phyloP scores from a whole-genome alignment of 1,284 basidiomycete genomes.

The Malassezia brasiliensis region DNA sequence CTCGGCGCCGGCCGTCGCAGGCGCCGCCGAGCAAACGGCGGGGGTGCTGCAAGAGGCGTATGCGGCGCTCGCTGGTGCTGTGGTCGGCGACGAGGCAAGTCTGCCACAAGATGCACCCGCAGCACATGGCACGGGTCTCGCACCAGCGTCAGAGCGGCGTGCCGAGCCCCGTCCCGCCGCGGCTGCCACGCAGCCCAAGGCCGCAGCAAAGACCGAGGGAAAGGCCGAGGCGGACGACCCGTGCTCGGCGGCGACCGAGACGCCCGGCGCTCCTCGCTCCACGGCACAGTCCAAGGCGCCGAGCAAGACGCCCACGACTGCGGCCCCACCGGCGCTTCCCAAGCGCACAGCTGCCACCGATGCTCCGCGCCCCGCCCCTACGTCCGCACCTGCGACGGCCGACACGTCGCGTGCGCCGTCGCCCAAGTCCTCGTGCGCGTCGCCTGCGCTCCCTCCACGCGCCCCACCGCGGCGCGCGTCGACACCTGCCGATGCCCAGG shows the following conservation, averaged over 20 bases:
- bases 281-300: no score
- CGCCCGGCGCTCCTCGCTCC: background rate
- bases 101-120: background rate
- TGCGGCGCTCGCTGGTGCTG: background rate
- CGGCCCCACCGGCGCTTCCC: background rate
- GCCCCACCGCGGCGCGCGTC: background rate
- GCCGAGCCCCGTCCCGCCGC: background rate
- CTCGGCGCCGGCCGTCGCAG: background rate
- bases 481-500: background rate
- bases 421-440: no score
- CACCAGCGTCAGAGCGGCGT: no score
- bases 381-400: background rate
- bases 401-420: background rate
- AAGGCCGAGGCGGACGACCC: background rate
- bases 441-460: background rate
- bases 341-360: background rate
- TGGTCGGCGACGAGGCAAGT: background rate
- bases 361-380: background rate
- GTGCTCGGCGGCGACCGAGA: background rate
- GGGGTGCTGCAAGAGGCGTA: slow-evolving; percentile 1
- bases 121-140: background rate
- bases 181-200: no score
- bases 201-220: background rate
- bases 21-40: background rate
- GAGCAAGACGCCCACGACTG: background rate